A percentile compares a stretch with the other conserved stretches of the same genome.
phyloP scores from a whole-genome alignment of 306 rosid genomes.

The Cercis canadensis region DNA sequence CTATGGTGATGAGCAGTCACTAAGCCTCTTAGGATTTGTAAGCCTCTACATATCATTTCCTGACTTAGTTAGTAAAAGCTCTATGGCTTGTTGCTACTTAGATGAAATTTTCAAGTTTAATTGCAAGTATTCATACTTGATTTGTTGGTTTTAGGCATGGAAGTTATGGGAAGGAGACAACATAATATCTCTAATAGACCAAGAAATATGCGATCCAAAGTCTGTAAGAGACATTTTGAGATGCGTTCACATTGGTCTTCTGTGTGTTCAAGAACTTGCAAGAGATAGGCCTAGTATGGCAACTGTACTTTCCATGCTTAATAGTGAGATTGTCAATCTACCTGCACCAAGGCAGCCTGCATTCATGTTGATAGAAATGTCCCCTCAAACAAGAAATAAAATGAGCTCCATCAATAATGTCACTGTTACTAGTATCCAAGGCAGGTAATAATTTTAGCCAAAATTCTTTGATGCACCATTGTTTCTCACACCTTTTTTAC shows the following conservation, averaged over 20 bases:
- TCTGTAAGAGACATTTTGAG: neutral
- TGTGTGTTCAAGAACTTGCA: neutral
- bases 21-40: neutral
- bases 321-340: neutral
- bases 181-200: neutral
- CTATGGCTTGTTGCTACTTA: no score
- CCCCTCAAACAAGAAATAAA: neutral
- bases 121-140: no score
- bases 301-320: neutral
- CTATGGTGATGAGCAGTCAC: neutral
- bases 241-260: neutral
- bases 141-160: neutral
- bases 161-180: neutral
- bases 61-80: no score
- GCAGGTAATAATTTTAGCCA: no score
- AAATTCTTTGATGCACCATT: no score
- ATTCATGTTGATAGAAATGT: neutral
- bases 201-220: neutral
- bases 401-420: slow-evolving; percentile 9
- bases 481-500: no score
- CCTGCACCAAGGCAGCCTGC: neutral
- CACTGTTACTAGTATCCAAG: no score
- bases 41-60: no score
- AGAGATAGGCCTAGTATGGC: neutral
- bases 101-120: no score